These are phyloP conservation scores for Tuber melanosporum DNA, from an alignment of 495 filamentous ascomycete genomes.

Conservation along the genomic window DNA sequence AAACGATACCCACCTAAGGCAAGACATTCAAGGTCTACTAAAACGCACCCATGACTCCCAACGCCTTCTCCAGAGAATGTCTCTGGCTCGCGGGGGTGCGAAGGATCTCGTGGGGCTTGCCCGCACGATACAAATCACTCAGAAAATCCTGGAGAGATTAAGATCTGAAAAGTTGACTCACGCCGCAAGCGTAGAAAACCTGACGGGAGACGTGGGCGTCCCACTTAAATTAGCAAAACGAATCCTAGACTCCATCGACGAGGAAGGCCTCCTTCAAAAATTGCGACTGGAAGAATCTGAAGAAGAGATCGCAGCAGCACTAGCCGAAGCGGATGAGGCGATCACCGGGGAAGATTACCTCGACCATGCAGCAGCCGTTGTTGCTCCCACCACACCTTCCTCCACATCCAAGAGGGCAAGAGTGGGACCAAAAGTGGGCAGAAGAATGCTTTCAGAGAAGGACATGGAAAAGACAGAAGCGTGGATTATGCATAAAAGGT, in stretches of 20 bases:
- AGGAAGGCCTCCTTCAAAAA: constrained; percentile 75
- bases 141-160: constrained; percentile 52
- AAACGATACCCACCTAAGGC: constrained; percentile 55
- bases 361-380: constrained; percentile 47
- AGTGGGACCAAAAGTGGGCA: constrained; percentile 31
- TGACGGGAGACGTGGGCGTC: constrained; percentile 50
- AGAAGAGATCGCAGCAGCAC: constrained; percentile 61
- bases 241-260: constrained; percentile 78
- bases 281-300: constrained; percentile 69
- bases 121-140: constrained; percentile 70
- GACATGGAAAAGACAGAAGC: constrained; percentile 56
- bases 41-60: constrained; percentile 76
- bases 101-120: constrained; percentile 82
- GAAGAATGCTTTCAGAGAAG: constrained; percentile 45
- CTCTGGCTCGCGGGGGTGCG: constrained; percentile 83
- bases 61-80: constrained; percentile 86
- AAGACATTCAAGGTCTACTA: constrained; percentile 60
- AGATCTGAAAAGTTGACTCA: constrained; percentile 1
- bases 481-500: constrained; percentile 75
- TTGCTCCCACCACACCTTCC: constrained; percentile 44
- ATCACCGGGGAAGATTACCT: constrained; percentile 53
- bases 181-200: constrained; percentile 10
- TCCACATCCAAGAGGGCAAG: constrained; percentile 45
- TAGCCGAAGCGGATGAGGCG: constrained; percentile 53
- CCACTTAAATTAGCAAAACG: constrained; percentile 61